Base-by-base conservation (phyloP, 495 filamentous ascomycete species). In the Tuber calosporum region DNA sequence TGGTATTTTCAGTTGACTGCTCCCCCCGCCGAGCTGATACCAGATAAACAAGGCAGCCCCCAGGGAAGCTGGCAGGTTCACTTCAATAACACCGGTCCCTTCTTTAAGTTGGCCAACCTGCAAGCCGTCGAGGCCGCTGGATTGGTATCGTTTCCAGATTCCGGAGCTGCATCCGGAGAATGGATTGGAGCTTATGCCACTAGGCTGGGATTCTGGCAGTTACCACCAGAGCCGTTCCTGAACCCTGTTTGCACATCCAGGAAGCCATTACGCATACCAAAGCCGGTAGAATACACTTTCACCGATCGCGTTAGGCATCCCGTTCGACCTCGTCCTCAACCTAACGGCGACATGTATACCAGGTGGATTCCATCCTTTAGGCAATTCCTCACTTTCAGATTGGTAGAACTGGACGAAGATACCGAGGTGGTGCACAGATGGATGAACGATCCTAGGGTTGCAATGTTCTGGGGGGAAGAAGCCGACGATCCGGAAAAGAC, bases 1-100 rank as follows among this genome's bases (percentile, higher is more conserved):
- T 98, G 96, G 96, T 99, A 98, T 84, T 99, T 98, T 81, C 93
- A 97, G 81, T 90, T 92, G 76, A 86, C 87, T 1, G 83, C 86
- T 43, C 90, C 91, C 1, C 67, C 79, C 1, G 82, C 85, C 0
- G 40, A 70, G 39, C 34, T 73, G 6, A 43, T 68, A 26, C 66
- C 45, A 8, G 38, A 62, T 5, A 71, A 73, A 30, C 81, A 40
- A 2, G 94, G 92, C 13, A 89, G 86, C 71, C 96, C 95, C 0
- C 89, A 87, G 72, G 92, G 91, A 34, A 89, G 94, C n/a, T 99
- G 95, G 95, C 85, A 89, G 20, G 89, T 99, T 68, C 89, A 90
- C 76, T 89, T 99, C 79, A 91, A 90, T 42, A 73, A 68, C 7
- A 71, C 45, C 3, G 79, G 78, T 11, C 13, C 69, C 34, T 80